Conservation (phyloP, 2,329 filamentous ascomycete species). For the Arthrobotrys iridis region DNA sequence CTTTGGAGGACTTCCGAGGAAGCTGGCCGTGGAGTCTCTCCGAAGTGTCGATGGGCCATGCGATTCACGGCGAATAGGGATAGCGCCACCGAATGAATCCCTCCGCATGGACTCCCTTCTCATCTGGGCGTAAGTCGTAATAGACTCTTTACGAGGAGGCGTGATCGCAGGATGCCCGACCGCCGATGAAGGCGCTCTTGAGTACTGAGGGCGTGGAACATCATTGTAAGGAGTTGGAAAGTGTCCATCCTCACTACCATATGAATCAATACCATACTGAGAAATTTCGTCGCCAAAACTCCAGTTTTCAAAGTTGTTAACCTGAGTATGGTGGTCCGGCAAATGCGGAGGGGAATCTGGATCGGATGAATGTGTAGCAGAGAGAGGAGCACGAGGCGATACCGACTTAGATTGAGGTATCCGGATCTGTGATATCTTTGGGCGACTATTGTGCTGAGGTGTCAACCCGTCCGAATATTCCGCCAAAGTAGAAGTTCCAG, state of each 20-base stretch:
- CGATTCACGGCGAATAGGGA: slow-evolving; percentile 22
- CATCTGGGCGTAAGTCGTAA: slow-evolving; percentile 45
- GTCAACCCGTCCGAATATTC: slow-evolving; percentile 34
- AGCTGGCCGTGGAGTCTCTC: slow-evolving; percentile 49
- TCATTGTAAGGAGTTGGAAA: slow-evolving; percentile 39
- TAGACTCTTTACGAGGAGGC: slow-evolving; percentile 33
- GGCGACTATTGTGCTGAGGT: slow-evolving; percentile 13
- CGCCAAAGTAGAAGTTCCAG: slow-evolving; percentile 3
- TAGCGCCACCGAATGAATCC: slow-evolving; percentile 40
- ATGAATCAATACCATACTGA: neutral
- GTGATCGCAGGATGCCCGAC: slow-evolving; percentile 31
- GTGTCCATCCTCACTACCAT: neutral
- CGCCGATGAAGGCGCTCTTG: slow-evolving; percentile 44
- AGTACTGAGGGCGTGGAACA: slow-evolving; percentile 32
- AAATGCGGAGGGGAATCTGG: slow-evolving; percentile 19
- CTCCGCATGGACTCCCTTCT: slow-evolving; percentile 34
- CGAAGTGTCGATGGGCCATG: slow-evolving; percentile 41
- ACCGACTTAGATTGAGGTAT: slow-evolving; percentile 25
- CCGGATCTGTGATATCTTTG: slow-evolving; percentile 29
- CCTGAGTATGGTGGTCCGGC: neutral
- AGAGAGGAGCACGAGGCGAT: slow-evolving; percentile 31
- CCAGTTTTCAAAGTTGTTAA: slow-evolving; percentile 36
- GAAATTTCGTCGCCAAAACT: slow-evolving; percentile 13
- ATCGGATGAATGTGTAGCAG: slow-evolving; percentile 4
- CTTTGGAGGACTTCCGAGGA: slow-evolving; percentile 34